Base-by-base conservation (phyloP, 129 eudicot species). In the Flaveria trinervia region DNA sequence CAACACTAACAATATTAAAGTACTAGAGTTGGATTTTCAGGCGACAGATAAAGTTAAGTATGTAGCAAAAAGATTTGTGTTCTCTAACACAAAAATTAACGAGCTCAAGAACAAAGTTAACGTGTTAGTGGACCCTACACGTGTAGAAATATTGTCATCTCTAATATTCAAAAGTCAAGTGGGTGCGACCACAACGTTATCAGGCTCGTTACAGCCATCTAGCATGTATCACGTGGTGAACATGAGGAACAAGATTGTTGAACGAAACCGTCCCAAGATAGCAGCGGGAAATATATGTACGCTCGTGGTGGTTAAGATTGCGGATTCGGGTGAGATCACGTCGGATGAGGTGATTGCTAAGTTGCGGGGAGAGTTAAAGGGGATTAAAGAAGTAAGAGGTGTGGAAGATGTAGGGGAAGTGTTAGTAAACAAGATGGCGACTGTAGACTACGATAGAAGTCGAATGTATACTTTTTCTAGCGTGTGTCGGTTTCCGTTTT, bases 101-200 rank as follows among this genome's bases (percentile, higher is more conserved):
- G 69, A 78, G 57, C 61, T 78, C 20, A 78, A 78, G 71, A 60
- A 56, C 51, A 69, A 55, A 69, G 39, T 57, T 56, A 28, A 2
- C 16, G 68, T 1, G 20, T 30, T 30, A 3, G 7, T 16, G 9
- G 71, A 82, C 46, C 70, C 85, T 25, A 76, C 82, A 20, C 69
- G 77, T 25, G 67, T 45, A 11, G 81, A 82, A 51, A 18, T 64
- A 9, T 1, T 82, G 50, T 71, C 72, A 45, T 33, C 85, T 7
- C 22, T 76, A 3, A 36, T 82, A 25, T 70, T 48, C 15, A 48
- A 52, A 64, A 54, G 68, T 36, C 78, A 62, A 7, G 56, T 59
- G 68, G 25, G 49, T 23, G 75, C 70, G 7, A 41, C 65, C 22
- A 45, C 76, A 25, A 57, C 20, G 36, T 23, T 8, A 11, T 33